These are phyloP conservation scores for Trichoderma brevicompactum DNA, from an alignment of 2,329 filamentous ascomycete species.

Conservation along the genomic window DNA sequence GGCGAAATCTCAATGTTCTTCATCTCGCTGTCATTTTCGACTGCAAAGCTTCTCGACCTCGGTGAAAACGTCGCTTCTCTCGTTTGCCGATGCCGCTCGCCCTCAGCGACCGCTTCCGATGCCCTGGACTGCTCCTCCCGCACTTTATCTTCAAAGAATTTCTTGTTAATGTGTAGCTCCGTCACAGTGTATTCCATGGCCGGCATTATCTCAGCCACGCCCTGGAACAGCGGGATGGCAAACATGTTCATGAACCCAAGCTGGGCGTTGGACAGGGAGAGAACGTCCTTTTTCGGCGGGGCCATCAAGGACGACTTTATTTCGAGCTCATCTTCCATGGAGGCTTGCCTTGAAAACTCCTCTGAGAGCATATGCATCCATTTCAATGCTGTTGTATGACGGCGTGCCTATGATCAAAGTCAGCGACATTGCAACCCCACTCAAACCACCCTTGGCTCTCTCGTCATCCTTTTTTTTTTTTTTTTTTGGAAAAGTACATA, in stretches of 20 bases:
- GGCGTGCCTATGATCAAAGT: constrained; percentile 68
- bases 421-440: background rate
- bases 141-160: constrained; percentile 71
- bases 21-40: constrained; percentile 34
- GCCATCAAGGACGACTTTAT: constrained; percentile 89
- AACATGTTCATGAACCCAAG: constrained; percentile 97
- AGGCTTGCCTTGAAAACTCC: constrained; percentile 90
- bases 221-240: constrained; percentile 87
- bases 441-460: no score
- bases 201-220: constrained; percentile 83
- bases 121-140: constrained; percentile 62
- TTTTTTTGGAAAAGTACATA: no score
- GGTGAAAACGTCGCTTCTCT: constrained; percentile 52
- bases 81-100: constrained; percentile 43
- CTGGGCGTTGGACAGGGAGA: constrained; percentile 84
- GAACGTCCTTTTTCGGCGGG: constrained; percentile 78
- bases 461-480: no score
- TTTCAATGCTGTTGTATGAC: constrained; percentile 77
- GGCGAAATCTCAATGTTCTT: constrained; percentile 36
- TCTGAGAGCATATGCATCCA: constrained; percentile 96
- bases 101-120: constrained; percentile 41
- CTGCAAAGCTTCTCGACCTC: constrained; percentile 49
- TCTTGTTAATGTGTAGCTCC: constrained; percentile 78
- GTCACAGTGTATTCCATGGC: constrained; percentile 81
- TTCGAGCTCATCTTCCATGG: constrained; percentile 85